Percentiles rank a stretch among this genome's conserved stretches.
Conservation (phyloP, 495 filamentous ascomycete genomes). For the Haplographium delicatum region DNA sequence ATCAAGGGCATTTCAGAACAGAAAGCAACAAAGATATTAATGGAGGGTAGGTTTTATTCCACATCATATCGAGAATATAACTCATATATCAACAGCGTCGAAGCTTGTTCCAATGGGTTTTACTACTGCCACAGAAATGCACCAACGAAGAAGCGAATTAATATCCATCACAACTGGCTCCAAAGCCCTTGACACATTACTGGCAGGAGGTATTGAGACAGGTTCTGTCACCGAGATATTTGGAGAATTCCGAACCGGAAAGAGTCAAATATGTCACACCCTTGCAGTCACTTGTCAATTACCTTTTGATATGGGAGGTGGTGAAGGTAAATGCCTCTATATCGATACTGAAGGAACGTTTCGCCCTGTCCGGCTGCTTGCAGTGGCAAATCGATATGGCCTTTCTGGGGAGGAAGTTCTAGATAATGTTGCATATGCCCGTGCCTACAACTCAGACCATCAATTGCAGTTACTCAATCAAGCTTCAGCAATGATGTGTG, state of each 20-base stretch:
- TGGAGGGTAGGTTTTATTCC: constrained; percentile 64
- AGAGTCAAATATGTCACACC: constrained; percentile 97
- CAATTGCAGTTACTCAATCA: constrained; percentile 92
- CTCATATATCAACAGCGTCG: constrained; percentile 52
- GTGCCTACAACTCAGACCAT: constrained; percentile 97
- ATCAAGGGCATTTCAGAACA: constrained; percentile 97
- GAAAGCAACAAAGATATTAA: constrained; percentile 90
- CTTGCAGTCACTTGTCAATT: constrained; percentile 97
- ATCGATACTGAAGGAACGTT: constrained; percentile 99
- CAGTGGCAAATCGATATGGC: constrained; percentile 90
- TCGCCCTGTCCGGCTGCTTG: constrained; percentile 80
- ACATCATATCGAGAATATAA: constrained; percentile 9
- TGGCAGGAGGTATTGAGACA: constrained; percentile 93
- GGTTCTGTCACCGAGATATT: constrained; percentile 99
- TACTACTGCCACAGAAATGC: constrained; percentile 99
- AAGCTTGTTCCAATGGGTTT: constrained; percentile 98
- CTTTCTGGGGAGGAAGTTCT: constrained; percentile 94
- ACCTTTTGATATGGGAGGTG: constrained; percentile 97
- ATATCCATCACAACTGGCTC: constrained; percentile 98
- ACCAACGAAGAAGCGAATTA: constrained; percentile 87
- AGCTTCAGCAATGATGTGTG: constrained; percentile 97
- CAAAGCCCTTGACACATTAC: constrained; percentile 90
- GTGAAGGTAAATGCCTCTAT: constrained; percentile 98
- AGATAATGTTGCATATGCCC: constrained; percentile 96
- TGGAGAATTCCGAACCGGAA: constrained; percentile 95